Conservation (phyloP, 2,329 filamentous ascomycete species). For the Drechslerella stenobrocha region DNA sequence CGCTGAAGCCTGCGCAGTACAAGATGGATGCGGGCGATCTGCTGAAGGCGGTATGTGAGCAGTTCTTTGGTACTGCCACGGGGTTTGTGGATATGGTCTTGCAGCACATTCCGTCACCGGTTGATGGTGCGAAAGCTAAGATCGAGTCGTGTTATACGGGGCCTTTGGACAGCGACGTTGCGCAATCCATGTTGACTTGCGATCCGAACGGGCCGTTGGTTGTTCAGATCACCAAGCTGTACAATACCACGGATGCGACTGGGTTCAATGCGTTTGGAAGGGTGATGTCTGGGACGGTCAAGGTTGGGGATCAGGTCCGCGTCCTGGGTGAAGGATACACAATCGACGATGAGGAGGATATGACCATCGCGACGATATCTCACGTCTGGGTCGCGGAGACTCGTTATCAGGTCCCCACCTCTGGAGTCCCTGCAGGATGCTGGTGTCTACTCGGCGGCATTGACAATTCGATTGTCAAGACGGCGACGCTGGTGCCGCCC, state of each 20-base stretch:
- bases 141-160: slow-evolving; percentile 90
- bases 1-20: slow-evolving; percentile 87
- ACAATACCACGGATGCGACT: slow-evolving; percentile 86
- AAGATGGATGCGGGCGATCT: slow-evolving; percentile 86
- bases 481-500: slow-evolving; percentile 81
- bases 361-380: slow-evolving; percentile 80
- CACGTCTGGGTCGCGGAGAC: slow-evolving; percentile 90
- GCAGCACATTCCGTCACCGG: slow-evolving; percentile 82
- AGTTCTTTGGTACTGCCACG: slow-evolving; percentile 87
- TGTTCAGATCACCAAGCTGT: slow-evolving; percentile 90
- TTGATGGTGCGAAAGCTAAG: slow-evolving; percentile 73
- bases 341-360: slow-evolving; percentile 95
- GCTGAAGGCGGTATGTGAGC: slow-evolving; percentile 84
- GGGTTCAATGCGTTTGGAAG: slow-evolving; percentile 87
- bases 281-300: slow-evolving; percentile 87
- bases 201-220: slow-evolving; percentile 87
- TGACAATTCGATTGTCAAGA: slow-evolving; percentile 98
- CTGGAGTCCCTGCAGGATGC: slow-evolving; percentile 90
- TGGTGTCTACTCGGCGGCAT: slow-evolving; percentile 89
- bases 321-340: slow-evolving; percentile 95
- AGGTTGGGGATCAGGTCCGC: slow-evolving; percentile 77
- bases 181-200: slow-evolving; percentile 76
- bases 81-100: slow-evolving; percentile 97
- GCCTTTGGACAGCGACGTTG: slow-evolving; percentile 78
- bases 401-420: slow-evolving; percentile 86